Evolutionary conservation across 257 asterid genomes (phyloP).

Genomic region (Ophiorrhiza pumila): DNA sequence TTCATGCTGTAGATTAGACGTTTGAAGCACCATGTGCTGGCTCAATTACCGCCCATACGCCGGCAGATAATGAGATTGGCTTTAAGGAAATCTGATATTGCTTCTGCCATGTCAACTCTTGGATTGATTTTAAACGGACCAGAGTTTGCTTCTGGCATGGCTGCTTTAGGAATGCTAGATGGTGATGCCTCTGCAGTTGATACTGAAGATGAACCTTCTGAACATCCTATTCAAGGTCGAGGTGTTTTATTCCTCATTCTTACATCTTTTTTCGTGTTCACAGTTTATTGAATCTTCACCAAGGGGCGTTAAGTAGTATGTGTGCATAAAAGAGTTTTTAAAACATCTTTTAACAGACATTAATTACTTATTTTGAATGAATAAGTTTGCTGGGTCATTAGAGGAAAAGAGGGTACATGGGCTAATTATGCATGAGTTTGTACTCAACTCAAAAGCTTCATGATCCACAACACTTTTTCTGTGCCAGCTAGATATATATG

Average conservation of each 20-base stretch:
- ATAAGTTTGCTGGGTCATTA: too few species aligned
- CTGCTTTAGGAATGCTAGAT: slow-evolving; percentile 42
- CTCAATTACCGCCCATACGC: slow-evolving; percentile 84
- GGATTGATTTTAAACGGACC: slow-evolving; percentile 47
- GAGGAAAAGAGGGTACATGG: too few species aligned
- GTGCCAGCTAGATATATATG: too few species aligned
- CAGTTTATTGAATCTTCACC: not conserved
- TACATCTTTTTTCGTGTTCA: not conserved
- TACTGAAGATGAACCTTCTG: slow-evolving; percentile 43
- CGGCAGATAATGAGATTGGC: slow-evolving; percentile 76
- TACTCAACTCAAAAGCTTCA: too few species aligned
- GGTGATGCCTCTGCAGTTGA: slow-evolving; percentile 41
- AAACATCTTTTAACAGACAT: too few species aligned
- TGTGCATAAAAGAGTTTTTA: too few species aligned
- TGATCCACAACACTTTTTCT: too few species aligned
- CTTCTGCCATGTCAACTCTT: slow-evolving; percentile 57
- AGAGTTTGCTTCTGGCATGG: slow-evolving; percentile 66
- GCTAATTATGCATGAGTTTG: too few species aligned
- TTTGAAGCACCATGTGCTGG: slow-evolving; percentile 81
- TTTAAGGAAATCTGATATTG: slow-evolving; percentile 64
- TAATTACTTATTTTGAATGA: too few species aligned
- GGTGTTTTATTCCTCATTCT: slow-evolving; percentile 26
- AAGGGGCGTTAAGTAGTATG: too few species aligned
- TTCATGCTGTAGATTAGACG: slow-evolving; percentile 71
- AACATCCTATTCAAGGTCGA: slow-evolving; percentile 37